Conservation (phyloP, 495 filamentous ascomycete genomes). For the Hypoxylon fragiforme region DNA sequence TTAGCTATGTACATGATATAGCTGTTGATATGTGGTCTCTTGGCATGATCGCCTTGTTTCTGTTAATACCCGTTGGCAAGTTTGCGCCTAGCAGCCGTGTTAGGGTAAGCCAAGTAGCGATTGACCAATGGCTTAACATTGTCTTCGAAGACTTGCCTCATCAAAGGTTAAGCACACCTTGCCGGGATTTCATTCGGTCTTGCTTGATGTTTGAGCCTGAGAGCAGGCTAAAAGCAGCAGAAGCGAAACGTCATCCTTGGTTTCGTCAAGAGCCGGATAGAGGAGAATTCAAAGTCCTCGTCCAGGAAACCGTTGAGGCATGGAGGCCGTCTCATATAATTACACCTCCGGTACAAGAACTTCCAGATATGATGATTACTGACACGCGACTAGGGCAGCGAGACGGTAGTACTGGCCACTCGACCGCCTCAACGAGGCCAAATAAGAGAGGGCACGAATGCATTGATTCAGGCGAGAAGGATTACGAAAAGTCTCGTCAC, state of each 20-base stretch:
- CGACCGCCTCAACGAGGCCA: background rate
- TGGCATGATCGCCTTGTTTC: conserved; percentile 17
- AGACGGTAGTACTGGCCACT: background rate
- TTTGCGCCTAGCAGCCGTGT: conserved; percentile 37
- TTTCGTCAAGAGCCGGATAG: conserved; percentile 48
- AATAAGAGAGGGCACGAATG: background rate
- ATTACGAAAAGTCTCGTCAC: background rate
- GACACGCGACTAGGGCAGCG: background rate
- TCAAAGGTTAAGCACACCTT: conserved; percentile 42
- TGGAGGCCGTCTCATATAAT: conserved; percentile 21
- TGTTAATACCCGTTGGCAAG: conserved; percentile 13
- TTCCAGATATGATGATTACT: conserved; percentile 8
- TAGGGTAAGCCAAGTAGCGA: conserved; percentile 29
- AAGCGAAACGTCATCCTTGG: conserved; percentile 64
- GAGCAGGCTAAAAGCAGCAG: conserved; percentile 54
- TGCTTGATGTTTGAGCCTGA: conserved; percentile 57
- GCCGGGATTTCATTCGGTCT: conserved; percentile 57
- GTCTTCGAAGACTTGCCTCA: conserved; percentile 45
- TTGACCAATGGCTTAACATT: conserved; percentile 23
- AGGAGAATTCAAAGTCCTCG: conserved; percentile 1
- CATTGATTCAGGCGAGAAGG: background rate
- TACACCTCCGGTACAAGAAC: conserved; percentile 23
- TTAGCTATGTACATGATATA: conserved; percentile 29
- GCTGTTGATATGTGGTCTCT: conserved; percentile 51
- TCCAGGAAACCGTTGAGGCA: conserved; percentile 4